Evolutionary conservation across 164 flowering plant species (phyloP).

Genomic region (Vitis rupestris): DNA sequence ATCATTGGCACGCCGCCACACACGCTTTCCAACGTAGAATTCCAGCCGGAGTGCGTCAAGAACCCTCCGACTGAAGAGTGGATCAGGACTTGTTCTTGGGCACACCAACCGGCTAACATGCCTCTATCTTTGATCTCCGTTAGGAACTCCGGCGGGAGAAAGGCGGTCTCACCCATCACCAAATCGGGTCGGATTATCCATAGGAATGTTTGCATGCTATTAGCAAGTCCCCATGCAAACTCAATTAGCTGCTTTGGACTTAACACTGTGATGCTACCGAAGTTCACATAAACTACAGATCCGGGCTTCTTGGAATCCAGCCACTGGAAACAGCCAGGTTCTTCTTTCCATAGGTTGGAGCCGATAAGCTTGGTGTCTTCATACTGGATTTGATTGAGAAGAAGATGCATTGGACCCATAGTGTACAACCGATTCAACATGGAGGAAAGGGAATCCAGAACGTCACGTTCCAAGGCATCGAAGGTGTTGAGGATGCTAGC

Average conservation of each 20-base stretch:
- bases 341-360: conserved; percentile 53
- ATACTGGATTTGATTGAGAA: conserved; percentile 12
- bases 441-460: conserved; percentile 20
- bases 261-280: conserved; percentile 50
- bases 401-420: conserved; percentile 42
- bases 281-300: conserved; percentile 52
- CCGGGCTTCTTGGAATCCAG: conserved; percentile 33
- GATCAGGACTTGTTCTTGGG: conserved; percentile 13
- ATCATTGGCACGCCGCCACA: conserved; percentile 15
- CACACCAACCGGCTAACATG: conserved; percentile 7
- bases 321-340: conserved; percentile 43
- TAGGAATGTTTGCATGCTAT: conserved; percentile 34
- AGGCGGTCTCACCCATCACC: conserved; percentile 35
- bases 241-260: conserved; percentile 32
- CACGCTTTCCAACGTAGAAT: conserved; percentile 13
- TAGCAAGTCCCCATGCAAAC: conserved; percentile 61
- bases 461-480: conserved; percentile 29
- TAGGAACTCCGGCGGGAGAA: conserved; percentile 28
- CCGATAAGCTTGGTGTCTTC: conserved; percentile 12
- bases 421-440: conserved; percentile 24
- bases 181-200: conserved; percentile 59
- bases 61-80: conserved; percentile 14
- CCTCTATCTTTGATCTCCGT: conserved; percentile 4
- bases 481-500: conserved; percentile 41
- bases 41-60: conserved; percentile 15